Conservation (phyloP, 176 grass and related monocot species). For the Cocos nucifera region DNA sequence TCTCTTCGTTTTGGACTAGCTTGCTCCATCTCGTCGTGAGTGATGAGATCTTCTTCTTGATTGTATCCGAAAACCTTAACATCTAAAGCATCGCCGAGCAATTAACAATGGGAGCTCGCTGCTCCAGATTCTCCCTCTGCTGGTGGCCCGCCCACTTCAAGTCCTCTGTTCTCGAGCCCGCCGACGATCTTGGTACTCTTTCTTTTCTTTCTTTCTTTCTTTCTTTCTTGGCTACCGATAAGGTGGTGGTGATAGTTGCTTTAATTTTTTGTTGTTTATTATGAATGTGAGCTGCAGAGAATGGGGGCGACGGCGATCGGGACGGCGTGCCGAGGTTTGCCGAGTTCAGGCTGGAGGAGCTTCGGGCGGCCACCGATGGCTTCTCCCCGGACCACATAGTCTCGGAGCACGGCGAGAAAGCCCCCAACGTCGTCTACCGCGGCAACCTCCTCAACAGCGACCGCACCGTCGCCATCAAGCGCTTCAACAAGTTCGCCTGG, state of each 20-base stretch:
- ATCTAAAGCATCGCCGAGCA: too few relatives aligned
- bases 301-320: slow-evolving; percentile 1
- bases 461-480: slow-evolving; percentile 38
- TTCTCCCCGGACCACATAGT: slow-evolving; percentile 39
- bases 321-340: slow-evolving; percentile 21
- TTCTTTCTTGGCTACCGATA: neutral
- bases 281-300: neutral
- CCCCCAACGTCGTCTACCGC: slow-evolving; percentile 50
- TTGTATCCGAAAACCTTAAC: too few relatives aligned
- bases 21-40: too few relatives aligned
- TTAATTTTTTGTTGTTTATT: too few relatives aligned
- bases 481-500: slow-evolving; percentile 39
- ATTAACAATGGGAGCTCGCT: slow-evolving; percentile 16
- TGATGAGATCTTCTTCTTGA: too few relatives aligned
- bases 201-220: neutral
- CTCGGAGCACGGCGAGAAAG: slow-evolving; percentile 46
- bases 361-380: slow-evolving; percentile 35
- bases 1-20: too few relatives aligned
- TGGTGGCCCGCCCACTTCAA: slow-evolving; percentile 17
- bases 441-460: slow-evolving; percentile 25
- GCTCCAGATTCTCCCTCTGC: slow-evolving; percentile 17
- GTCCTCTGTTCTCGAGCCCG: slow-evolving; percentile 21
- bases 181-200: slow-evolving; percentile 15
- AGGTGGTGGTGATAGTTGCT: neutral
- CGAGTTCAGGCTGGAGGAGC: slow-evolving; percentile 34